Percentiles rank a stretch among this genome's conserved stretches.
Evolutionary conservation across 345 rosid species (phyloP).

Genomic region (Eucalyptus sp.): DNA sequence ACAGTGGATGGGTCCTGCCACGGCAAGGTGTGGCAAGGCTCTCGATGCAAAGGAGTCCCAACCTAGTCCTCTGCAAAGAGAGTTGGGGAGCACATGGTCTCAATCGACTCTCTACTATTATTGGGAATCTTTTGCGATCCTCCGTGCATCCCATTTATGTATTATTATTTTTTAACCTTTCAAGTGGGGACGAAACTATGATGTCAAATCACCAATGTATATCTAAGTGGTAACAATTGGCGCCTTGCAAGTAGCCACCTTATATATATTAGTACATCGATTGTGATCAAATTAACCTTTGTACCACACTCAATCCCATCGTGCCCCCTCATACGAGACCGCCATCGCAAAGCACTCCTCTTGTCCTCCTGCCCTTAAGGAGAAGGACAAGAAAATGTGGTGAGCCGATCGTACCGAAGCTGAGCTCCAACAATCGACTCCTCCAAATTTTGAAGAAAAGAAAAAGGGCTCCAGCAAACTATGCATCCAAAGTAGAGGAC

Average conservation of each 20-base stretch:
- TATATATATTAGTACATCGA: not conserved
- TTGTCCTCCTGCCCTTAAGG: not conserved
- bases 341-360: not conserved
- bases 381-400: not conserved
- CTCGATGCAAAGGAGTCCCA: not conserved
- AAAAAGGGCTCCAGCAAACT: not conserved
- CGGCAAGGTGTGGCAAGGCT: not conserved
- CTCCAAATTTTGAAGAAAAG: not conserved
- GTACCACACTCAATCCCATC: not conserved
- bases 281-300: not conserved
- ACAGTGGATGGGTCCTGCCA: not conserved
- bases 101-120: too few species aligned
- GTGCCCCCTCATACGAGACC: not conserved
- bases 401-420: not conserved
- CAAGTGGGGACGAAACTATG: not conserved
- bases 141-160: not conserved
- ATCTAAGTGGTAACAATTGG: not conserved
- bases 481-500: not conserved
- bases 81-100: not conserved
- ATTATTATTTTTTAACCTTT: not conserved
- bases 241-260: not conserved
- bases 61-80: not conserved
- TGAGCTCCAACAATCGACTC: not conserved
- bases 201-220: not conserved
- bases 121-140: not conserved